Percentiles rank a stretch among this genome's conserved stretches.
These are phyloP conservation scores for Mariannaea sp. DNA, from an alignment of 2,329 filamentous ascomycete species.

Conservation along the genomic window DNA sequence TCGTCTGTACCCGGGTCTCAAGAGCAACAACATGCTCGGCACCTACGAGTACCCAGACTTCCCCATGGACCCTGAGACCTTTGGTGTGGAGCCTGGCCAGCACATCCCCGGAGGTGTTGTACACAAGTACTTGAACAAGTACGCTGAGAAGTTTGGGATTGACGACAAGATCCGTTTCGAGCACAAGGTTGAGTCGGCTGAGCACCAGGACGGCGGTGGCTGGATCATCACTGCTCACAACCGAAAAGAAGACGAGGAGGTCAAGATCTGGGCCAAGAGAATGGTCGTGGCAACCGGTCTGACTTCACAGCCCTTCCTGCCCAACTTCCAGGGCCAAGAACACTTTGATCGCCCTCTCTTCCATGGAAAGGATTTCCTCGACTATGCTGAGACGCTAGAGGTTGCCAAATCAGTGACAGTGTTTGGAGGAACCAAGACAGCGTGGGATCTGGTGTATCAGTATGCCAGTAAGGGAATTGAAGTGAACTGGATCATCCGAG, in stretches of 20 bases:
- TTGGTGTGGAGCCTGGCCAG: conserved; percentile 51
- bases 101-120: conserved; percentile 55
- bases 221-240: conserved; percentile 43
- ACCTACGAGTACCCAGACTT: conserved; percentile 77
- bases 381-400: conserved; percentile 47
- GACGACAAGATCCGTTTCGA: conserved; percentile 46
- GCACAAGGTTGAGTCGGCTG: conserved; percentile 48
- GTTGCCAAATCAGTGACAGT: conserved; percentile 55
- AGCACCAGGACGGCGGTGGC: conserved; percentile 47
- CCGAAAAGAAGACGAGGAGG: conserved; percentile 15
- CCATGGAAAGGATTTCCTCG: conserved; percentile 53
- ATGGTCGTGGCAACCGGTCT: conserved; percentile 61
- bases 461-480: conserved; percentile 60
- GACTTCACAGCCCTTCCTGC: conserved; percentile 54
- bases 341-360: conserved; percentile 54
- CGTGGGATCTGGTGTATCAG: conserved; percentile 67
- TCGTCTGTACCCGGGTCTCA: conserved; percentile 70
- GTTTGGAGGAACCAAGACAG: conserved; percentile 67
- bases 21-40: conserved; percentile 74
- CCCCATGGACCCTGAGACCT: conserved; percentile 64
- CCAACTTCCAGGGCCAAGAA: conserved; percentile 52
- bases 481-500: conserved; percentile 65
- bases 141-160: conserved; percentile 51
- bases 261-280: conserved; percentile 48
- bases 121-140: conserved; percentile 53